These are phyloP conservation scores for Vigna trinervia DNA, from an alignment of 306 rosid species.

Conservation along the genomic window DNA sequence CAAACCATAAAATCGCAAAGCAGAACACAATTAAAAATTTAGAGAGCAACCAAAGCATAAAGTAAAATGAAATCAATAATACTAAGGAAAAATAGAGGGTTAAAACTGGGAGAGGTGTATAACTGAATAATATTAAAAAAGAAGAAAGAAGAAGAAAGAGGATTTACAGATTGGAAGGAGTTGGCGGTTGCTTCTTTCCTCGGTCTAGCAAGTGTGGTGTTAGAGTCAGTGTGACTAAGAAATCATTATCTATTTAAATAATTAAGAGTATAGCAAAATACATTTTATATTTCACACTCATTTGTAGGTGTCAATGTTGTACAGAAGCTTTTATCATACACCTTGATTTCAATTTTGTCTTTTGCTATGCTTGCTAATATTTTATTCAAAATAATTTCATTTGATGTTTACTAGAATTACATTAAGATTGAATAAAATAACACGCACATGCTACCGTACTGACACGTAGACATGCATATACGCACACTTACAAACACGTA, in stretches of 20 bases:
- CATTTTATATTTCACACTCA: not conserved
- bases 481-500: too few relatives aligned
- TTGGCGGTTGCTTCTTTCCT: not conserved
- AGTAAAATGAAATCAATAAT: not conserved
- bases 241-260: not conserved
- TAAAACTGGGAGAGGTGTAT: not conserved
- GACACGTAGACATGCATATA: too few relatives aligned
- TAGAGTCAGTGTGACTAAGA: not conserved
- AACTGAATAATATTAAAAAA: not conserved
- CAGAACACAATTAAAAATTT: not conserved
- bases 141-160: not conserved
- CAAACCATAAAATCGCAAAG: not conserved
- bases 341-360: conserved; percentile 15
- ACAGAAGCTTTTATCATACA: not conserved
- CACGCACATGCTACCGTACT: too few relatives aligned
- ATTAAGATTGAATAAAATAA: too few relatives aligned
- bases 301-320: not conserved
- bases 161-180: not conserved
- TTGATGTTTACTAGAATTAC: not conserved
- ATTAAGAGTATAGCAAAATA: not conserved
- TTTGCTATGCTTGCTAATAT: not conserved
- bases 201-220: not conserved
- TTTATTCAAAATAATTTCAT: not conserved
- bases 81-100: not conserved
- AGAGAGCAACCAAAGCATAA: not conserved